Evolutionary conservation across 1,284 basidiomycete genomes (phyloP), one percentile per base, ranked within the genome.

Genomic region (Ceratobasidium sp.): DNA sequence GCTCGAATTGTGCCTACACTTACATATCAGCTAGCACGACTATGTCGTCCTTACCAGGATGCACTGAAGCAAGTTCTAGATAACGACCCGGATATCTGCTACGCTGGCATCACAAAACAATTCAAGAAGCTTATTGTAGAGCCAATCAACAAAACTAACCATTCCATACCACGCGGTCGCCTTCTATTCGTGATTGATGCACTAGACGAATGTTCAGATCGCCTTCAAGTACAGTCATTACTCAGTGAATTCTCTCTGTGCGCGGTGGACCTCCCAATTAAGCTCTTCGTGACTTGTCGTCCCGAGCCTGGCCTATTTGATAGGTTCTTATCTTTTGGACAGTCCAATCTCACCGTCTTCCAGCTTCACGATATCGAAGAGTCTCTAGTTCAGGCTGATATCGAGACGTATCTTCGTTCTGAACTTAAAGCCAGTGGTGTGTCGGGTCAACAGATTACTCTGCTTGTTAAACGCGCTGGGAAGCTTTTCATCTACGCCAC

Each of bases 121-220:
- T 60, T 71, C 55, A 18, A 23, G 33, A 71, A 28, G 53, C 40
- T 71, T 6, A 28, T 71, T 18, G 12, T 9, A 10, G 69, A 71
- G 15, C 69, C 69, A 9, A 10, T 71, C 0, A 53, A 18, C 23
- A 44, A 71, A 23, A 6, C n/a, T 4, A n/a, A 71, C 26, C 33
- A 49, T 9, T 2, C 40, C 3, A 20, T 70, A 15, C 39, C 12
- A 13, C 20, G 3, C 20, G 61, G 33, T 13, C 42, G n/a, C 15
- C 4, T 78, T 28, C 55, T 79, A 3, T 42, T 79, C n/a, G 66
- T 79, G 26, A 70, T 79, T 13, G 78, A 79, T n/a, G 78, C 73
- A 7, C 56, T 79, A 6, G 78, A 79, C 39, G 78, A 79, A 49
- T 79, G 78, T 51, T 44, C 42, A 23, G 39, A 58, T 42, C 33